Conservation (phyloP, 805 yeast genomes). For the Saturnispora diversa region DNA sequence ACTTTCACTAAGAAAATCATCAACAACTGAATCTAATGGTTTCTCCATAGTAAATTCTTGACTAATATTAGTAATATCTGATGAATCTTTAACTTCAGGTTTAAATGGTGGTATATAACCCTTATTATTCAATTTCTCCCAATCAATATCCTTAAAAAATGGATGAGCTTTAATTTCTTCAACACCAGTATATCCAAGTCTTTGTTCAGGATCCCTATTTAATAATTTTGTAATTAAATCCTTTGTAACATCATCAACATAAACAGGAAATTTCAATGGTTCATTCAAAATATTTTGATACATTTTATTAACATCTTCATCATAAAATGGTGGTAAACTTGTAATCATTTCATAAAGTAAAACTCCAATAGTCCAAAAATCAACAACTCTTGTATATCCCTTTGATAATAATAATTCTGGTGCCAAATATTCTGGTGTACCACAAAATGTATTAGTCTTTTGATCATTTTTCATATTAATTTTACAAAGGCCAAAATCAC, state of each 20-base stretch:
- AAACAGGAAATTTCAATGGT: slow-evolving; percentile 81
- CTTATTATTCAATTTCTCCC: slow-evolving; percentile 75
- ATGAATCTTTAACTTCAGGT: slow-evolving; percentile 77
- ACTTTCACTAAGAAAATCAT: slow-evolving; percentile 81
- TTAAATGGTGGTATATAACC: slow-evolving; percentile 93
- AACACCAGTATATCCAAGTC: slow-evolving; percentile 77
- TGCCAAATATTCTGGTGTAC: slow-evolving; percentile 95
- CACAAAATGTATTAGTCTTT: slow-evolving; percentile 86
- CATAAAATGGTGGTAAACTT: slow-evolving; percentile 95
- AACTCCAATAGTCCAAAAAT: slow-evolving; percentile 98
- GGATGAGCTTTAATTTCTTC: slow-evolving; percentile 75
- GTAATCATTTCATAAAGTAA: slow-evolving; percentile 92
- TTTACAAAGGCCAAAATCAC: slow-evolving; percentile 96
- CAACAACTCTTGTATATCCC: slow-evolving; percentile 93
- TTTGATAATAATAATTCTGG: slow-evolving; percentile 88
- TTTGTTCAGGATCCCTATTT: slow-evolving; percentile 74
- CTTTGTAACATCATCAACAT: slow-evolving; percentile 79
- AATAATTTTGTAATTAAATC: slow-evolving; percentile 67
- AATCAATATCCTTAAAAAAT: slow-evolving; percentile 83
- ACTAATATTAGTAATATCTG: slow-evolving; percentile 91
- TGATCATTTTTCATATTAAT: slow-evolving; percentile 88
- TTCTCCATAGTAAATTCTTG: slow-evolving; percentile 85
- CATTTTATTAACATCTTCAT: slow-evolving; percentile 89
- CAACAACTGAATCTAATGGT: slow-evolving; percentile 93
- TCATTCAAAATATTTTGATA: slow-evolving; percentile 87